phyloP scores from a whole-genome alignment of 371 early-diverging fungal species.

The Encephalitozoon romaleae region DNA sequence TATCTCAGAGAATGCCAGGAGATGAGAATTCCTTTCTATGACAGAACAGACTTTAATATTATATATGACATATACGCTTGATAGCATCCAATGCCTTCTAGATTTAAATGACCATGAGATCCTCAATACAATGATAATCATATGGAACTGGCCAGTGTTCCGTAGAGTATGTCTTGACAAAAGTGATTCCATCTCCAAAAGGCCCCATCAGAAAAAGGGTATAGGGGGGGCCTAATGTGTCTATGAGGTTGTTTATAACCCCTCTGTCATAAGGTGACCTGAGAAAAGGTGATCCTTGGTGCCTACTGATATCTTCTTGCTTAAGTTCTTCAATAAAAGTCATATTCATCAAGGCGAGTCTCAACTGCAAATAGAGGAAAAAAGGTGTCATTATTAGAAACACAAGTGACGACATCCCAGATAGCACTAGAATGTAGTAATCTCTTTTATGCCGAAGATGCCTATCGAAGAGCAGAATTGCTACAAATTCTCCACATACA shows the following conservation, averaged over 20 bases:
- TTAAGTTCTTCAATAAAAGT: conserved; percentile 12
- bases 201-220: background rate
- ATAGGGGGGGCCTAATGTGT: background rate
- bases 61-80: conserved; percentile 22
- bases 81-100: background rate
- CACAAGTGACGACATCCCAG: background rate
- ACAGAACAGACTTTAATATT: conserved; percentile 32
- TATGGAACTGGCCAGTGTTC: background rate
- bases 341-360: background rate
- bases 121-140: background rate
- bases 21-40: conserved; percentile 2
- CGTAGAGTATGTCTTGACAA: background rate
- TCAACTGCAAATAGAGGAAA: conserved; percentile 6
- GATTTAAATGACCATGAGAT: background rate
- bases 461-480: background rate
- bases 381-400: background rate
- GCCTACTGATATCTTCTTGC: background rate
- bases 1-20: conserved; percentile 8
- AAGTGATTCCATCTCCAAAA: background rate
- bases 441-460: background rate
- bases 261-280: conserved; percentile 9
- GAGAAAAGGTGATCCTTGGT: background rate
- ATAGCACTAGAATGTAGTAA: background rate
- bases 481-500: background rate
- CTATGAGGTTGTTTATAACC: background rate